Base-by-base conservation (phyloP, 352 stramenopile genomes). In the Pseudoperonospora humuli region DNA sequence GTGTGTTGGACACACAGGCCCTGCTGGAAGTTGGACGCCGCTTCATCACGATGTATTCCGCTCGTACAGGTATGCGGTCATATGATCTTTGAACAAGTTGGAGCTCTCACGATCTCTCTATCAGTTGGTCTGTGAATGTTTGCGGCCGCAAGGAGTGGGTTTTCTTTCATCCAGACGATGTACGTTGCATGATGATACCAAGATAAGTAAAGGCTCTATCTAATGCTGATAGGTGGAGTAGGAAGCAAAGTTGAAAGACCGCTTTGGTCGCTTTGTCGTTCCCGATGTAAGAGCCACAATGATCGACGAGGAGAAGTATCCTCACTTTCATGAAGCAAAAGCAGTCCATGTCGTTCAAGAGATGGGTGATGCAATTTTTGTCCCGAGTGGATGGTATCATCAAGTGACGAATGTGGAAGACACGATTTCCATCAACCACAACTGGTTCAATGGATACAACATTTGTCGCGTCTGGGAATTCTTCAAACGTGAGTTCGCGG, bases 351-450 rank as follows among this genome's bases (percentile, higher is more conserved):
- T 86, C 1, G 69, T 72, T 5, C 79, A 92, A 59, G 72, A 84
- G 33, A 55, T 59, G 1, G 73, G 71, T 2, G 76, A 91, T 21
- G 82, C 78, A 1, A 95, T 99, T 35, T 98, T 98, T 65, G 94
- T 99, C n/a, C 95, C 95, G 1, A 95, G 79, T 18, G 88, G 81
- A 7, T 98, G 94, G 92, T 96, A 96, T 47, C 96, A 99, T 50
- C 69, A 96, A 50, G 95, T 98, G 6, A 67, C 72, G 18, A 98
- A 98, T 57, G 29, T 96, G 9, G 67, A 88, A 24, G 73, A 94
- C 57, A 97, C 91, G 13, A 80, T 98, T 34, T 97, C 89, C 1
- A 95, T 98, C 58, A 98, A 98, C 75, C 92, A 97, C 61, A 98
- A 98, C 64, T 98, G 95, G 95, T 95, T 98, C 50, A 98, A 95